Evolutionary conservation across 129 eudicot genomes (phyloP), one percentile per base, ranked within the genome.

Genomic region (Flaveria trinervia): DNA sequence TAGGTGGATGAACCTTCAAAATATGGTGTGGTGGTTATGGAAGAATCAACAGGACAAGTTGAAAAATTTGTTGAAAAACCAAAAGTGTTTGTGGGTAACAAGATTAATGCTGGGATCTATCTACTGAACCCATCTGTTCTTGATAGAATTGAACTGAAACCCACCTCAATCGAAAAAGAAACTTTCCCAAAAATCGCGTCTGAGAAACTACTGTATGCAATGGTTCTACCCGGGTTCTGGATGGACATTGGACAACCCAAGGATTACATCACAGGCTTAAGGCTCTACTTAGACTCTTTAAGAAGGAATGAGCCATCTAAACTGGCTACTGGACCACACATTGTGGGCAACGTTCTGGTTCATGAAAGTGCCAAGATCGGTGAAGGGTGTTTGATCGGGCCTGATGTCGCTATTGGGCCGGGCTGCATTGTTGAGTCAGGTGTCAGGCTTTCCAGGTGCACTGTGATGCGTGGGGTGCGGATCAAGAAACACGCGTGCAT

Each of bases 221-320:
- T 92, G 97, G 97, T 92, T 45, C 85, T 92, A 43, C 97, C 97
- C 2, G 96, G 97, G 28, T 92, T 92, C 57, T 92, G 97, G 97
- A 92, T 92, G 97, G 97, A 92, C 85, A 89, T 92, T 56, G 97
- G 97, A n/a, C 97, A 92, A 79, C 97, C 97, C 12, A 85, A 80
- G 72, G 97, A 92, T 73, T 92, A 92, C 88, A 92, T 92, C 28
- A 86, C 96, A 0, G 97, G 97, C 26, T 79, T 92, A 45, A 73
- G 96, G 68, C 96, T 92, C 56, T 92, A 92, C 78, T 75, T 92
- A 0, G 97, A 86, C 75, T 92, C 97, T 14, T 76, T 92, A 70
- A 89, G 91, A 45, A 89, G 86, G 84, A 86, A 80, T 6, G 72
- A 88, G 7, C 85, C 97, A 17, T 59, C 80, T 12, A 89, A 83